Conservation (phyloP, 805 yeast species). For the Monosporozyma unispora region DNA sequence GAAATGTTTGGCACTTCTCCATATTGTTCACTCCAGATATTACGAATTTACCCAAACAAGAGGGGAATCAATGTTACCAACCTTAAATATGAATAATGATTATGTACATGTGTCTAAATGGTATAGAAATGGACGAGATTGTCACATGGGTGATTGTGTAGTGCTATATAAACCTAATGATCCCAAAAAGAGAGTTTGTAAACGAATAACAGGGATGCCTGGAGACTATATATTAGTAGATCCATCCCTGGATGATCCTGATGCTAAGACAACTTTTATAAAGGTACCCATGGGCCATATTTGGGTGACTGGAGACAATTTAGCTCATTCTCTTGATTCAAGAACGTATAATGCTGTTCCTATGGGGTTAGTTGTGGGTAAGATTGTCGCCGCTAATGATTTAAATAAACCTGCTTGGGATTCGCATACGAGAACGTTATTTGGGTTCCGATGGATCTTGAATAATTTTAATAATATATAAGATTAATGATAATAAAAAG, state of each 20-base stretch:
- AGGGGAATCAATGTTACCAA: slow-evolving; percentile 95
- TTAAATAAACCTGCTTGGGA: slow-evolving; percentile 40
- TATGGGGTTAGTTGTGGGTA: slow-evolving; percentile 79
- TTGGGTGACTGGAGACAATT: slow-evolving; percentile 95
- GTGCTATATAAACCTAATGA: slow-evolving; percentile 87
- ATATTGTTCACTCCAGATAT: slow-evolving; percentile 55
- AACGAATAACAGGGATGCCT: slow-evolving; percentile 91
- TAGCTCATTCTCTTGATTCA: slow-evolving; percentile 80
- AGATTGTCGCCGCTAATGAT: slow-evolving; percentile 63
- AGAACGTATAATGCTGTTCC: slow-evolving; percentile 87
- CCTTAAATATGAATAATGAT: slow-evolving; percentile 65
- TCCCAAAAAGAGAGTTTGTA: slow-evolving; percentile 79
- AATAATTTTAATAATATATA: slow-evolving; percentile 36
- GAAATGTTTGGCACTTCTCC: slow-evolving; percentile 43
- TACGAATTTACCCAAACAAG: slow-evolving; percentile 73
- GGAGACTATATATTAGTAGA: slow-evolving; percentile 80
- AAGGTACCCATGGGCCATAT: slow-evolving; percentile 89
- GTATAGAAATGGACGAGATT: slow-evolving; percentile 50
- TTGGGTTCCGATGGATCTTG: slow-evolving; percentile 47
- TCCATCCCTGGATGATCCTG: slow-evolving; percentile 43
- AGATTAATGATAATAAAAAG: neutral
- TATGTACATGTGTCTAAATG: slow-evolving; percentile 68
- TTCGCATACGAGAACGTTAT: slow-evolving; percentile 26
- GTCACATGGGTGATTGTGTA: slow-evolving; percentile 75
- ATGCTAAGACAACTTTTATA: slow-evolving; percentile 40